Evolutionary conservation across 441 rosid species (phyloP).

Genomic region (Erysimum cheiri): DNA sequence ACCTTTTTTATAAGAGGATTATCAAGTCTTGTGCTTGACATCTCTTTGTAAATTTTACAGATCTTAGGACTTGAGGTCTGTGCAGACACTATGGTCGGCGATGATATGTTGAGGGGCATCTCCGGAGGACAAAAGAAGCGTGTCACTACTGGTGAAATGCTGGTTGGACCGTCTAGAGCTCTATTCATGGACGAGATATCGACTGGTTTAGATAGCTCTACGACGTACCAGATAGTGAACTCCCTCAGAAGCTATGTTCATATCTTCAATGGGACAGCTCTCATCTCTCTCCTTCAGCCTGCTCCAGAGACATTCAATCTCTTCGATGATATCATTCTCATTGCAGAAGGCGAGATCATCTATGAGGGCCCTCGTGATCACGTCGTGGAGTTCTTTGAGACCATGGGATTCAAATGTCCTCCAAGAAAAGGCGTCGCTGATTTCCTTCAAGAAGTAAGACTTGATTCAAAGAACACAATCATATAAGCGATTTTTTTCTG

Average conservation of each 20-base stretch:
- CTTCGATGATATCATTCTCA: conserved; percentile 84
- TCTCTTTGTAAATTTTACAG: conserved; percentile 43
- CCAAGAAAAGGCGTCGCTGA: conserved; percentile 90
- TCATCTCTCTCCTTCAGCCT: conserved; percentile 84
- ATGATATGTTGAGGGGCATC: conserved; percentile 87
- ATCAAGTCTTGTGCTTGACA: conserved; percentile 14
- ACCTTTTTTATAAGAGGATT: neutral
- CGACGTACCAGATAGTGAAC: conserved; percentile 83
- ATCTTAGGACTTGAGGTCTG: conserved; percentile 83
- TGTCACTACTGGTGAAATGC: conserved; percentile 92
- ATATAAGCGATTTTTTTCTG: neutral
- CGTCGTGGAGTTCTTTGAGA: conserved; percentile 72
- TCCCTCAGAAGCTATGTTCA: conserved; percentile 70
- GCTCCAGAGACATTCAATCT: conserved; percentile 90
- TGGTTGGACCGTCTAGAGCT: conserved; percentile 80
- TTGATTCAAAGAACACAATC: conserved; percentile 5
- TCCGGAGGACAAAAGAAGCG: conserved; percentile 95
- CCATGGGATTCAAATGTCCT: conserved; percentile 89
- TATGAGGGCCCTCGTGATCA: conserved; percentile 88
- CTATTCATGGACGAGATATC: conserved; percentile 96
- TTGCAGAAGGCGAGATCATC: conserved; percentile 75
- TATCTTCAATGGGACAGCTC: conserved; percentile 72
- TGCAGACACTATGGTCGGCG: conserved; percentile 81
- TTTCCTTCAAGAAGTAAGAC: conserved; percentile 71
- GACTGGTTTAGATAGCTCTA: conserved; percentile 91